A percentile compares a stretch with the other conserved stretches of the same genome.
Evolutionary conservation across 2,329 filamentous ascomycete species (phyloP).

Genomic region (Diplodia sapinea): DNA sequence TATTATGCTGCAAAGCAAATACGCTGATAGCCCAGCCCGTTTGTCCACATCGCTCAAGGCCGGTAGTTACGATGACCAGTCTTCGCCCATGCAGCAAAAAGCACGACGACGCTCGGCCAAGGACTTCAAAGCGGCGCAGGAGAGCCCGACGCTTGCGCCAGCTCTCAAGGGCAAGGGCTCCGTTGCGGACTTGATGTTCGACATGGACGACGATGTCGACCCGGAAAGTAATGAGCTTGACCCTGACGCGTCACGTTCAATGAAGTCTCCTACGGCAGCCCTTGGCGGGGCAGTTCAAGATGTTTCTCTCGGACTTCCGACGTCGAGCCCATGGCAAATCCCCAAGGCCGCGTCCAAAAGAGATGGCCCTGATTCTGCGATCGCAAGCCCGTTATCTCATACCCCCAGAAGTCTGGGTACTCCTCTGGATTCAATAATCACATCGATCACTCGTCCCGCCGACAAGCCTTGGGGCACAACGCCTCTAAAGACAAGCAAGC

Average conservation of each 20-base stretch:
- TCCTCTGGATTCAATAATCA: neutral
- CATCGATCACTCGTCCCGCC: constrained; percentile 33
- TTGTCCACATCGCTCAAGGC: constrained; percentile 66
- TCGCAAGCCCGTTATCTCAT: neutral
- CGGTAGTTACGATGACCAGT: constrained; percentile 69
- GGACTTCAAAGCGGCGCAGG: constrained; percentile 55
- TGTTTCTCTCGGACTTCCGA: neutral
- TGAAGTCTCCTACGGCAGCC: constrained; percentile 8
- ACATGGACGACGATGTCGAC: constrained; percentile 82
- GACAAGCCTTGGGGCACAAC: constrained; percentile 60
- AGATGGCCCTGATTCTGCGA: neutral
- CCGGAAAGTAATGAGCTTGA: constrained; percentile 28
- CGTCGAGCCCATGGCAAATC: constrained; percentile 16
- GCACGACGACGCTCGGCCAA: constrained; percentile 42
- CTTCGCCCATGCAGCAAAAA: constrained; percentile 28
- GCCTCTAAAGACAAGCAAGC: constrained; percentile 64
- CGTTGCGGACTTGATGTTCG: constrained; percentile 81
- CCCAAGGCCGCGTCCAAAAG: neutral
- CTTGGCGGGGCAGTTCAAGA: constrained; percentile 19
- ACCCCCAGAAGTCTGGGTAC: neutral
- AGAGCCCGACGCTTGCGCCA: constrained; percentile 69
- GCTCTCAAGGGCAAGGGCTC: constrained; percentile 71
- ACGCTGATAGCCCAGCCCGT: constrained; percentile 70
- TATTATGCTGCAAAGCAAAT: constrained; percentile 69
- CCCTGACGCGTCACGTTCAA: neutral